These are phyloP conservation scores for Fereydounia khargensis DNA, from an alignment of 1,284 basidiomycete species.

Conservation along the genomic window DNA sequence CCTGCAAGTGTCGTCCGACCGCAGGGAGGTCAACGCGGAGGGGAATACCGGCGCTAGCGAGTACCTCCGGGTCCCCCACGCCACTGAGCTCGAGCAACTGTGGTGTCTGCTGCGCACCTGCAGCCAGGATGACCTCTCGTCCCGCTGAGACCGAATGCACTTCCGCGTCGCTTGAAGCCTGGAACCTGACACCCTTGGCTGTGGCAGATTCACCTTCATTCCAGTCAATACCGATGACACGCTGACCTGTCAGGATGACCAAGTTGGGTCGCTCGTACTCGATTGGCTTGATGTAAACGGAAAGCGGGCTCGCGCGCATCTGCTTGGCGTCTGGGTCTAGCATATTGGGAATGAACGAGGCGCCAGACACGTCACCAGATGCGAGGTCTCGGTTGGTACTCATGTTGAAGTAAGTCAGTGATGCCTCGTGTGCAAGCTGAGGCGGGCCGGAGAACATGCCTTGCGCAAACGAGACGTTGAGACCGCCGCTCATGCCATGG, in stretches of 20 bases:
- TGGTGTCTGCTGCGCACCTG: conserved; percentile 60
- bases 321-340: conserved; percentile 20
- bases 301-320: conserved; percentile 58
- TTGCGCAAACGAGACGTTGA: conserved; percentile 61
- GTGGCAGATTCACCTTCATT: conserved; percentile 1
- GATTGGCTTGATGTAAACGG: conserved; percentile 61
- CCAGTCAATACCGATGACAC: conserved; percentile 53
- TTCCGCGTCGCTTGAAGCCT: conserved; percentile 13
- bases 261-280: conserved; percentile 65
- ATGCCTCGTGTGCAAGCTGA: conserved; percentile 63
- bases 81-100: conserved; percentile 60
- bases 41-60: conserved; percentile 51
- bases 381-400: conserved; percentile 65
- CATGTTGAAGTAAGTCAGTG: conserved; percentile 61
- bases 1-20: conserved; percentile 58
- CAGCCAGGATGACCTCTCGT: conserved; percentile 59
- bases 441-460: conserved; percentile 66
- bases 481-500: conserved; percentile 64
- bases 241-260: conserved; percentile 61
- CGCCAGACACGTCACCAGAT: too few relatives aligned
- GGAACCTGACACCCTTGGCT: conserved; percentile 39
- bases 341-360: conserved; percentile 62
- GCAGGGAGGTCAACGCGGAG: conserved; percentile 53
- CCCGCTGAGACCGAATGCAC: conserved; percentile 53
- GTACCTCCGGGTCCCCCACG: conserved; percentile 56